Percentiles rank a stretch among this genome's conserved stretches.
These are phyloP conservation scores for Ascochyta clinopodiicola DNA, from an alignment of 2,329 filamentous ascomycete genomes.

Conservation along the genomic window DNA sequence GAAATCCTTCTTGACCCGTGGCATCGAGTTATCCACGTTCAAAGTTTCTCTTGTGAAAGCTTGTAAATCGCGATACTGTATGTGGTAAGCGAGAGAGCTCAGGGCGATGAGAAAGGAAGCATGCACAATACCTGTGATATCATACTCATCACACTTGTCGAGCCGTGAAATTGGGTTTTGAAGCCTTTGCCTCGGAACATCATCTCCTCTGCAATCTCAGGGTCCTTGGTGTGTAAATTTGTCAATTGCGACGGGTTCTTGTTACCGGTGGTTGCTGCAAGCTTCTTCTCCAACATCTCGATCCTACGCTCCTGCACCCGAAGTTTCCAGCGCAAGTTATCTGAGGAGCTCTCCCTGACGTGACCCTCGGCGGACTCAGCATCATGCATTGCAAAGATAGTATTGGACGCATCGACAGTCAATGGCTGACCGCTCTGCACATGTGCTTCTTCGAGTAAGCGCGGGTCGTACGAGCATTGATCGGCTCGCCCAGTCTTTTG, in stretches of 20 bases:
- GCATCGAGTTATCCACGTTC: conserved; percentile 36
- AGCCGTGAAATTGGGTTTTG: conserved; percentile 55
- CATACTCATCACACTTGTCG: conserved; percentile 49
- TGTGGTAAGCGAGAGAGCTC: neutral
- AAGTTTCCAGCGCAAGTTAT: conserved; percentile 38
- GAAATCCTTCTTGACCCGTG: conserved; percentile 42
- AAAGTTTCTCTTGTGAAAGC: conserved; percentile 43
- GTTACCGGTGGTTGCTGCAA: conserved; percentile 30
- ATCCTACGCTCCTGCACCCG: conserved; percentile 41
- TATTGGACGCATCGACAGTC: conserved; percentile 7
- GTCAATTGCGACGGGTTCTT: conserved; percentile 25
- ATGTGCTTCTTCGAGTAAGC: conserved; percentile 41
- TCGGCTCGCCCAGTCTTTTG: conserved; percentile 52
- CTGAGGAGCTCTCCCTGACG: conserved; percentile 14
- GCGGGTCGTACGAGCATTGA: conserved; percentile 51
- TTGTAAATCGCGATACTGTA: conserved; percentile 46
- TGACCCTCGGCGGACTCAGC: conserved; percentile 5
- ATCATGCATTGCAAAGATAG: conserved; percentile 5
- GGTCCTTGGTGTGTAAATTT: conserved; percentile 22
- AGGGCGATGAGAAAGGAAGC: neutral
- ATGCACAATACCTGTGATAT: conserved; percentile 40
- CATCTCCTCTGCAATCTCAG: conserved; percentile 43
- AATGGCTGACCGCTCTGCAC: conserved; percentile 10
- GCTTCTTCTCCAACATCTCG: conserved; percentile 39
- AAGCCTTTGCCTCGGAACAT: conserved; percentile 54